Conservation (phyloP, 345 rosid genomes). For the Hibiscus tridactylites region DNA sequence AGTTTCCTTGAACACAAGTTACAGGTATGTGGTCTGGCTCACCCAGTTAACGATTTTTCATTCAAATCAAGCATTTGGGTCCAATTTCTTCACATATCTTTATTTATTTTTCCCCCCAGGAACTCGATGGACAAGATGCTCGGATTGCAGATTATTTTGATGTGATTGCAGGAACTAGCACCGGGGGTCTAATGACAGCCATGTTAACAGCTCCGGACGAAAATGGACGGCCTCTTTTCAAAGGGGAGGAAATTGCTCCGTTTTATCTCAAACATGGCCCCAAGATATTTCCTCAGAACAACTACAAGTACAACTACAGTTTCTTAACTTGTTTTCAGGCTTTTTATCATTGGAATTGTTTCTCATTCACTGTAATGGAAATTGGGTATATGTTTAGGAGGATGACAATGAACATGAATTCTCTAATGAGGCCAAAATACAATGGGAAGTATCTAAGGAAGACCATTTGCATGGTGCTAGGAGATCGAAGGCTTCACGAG, state of each 20-base stretch:
- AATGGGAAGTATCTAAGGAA: conserved; percentile 33
- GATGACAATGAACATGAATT: conserved; percentile 16
- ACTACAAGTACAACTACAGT: conserved; percentile 9
- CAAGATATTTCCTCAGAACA: conserved; percentile 32
- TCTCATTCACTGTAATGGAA: background rate
- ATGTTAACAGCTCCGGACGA: conserved; percentile 46
- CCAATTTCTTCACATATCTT: background rate
- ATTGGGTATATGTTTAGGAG: conserved; percentile 6
- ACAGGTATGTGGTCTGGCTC: conserved; percentile 16
- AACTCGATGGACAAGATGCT: conserved; percentile 44
- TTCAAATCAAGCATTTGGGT: background rate
- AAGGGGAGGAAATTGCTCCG: conserved; percentile 35
- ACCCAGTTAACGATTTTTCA: background rate
- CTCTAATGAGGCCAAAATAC: conserved; percentile 39
- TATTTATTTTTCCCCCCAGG: conserved; percentile 16
- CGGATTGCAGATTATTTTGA: conserved; percentile 52
- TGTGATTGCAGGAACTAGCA: conserved; percentile 48
- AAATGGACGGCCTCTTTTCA: conserved; percentile 37
- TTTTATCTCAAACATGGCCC: conserved; percentile 34
- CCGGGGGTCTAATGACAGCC: conserved; percentile 51
- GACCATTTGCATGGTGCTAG: conserved; percentile 26
- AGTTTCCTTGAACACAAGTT: conserved; percentile 26
- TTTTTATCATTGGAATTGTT: background rate
- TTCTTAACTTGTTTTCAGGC: background rate
- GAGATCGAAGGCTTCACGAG: conserved; percentile 20